Evolutionary conservation across 306 rosid genomes (phyloP).

Genomic region (Gillenia trifoliata): DNA sequence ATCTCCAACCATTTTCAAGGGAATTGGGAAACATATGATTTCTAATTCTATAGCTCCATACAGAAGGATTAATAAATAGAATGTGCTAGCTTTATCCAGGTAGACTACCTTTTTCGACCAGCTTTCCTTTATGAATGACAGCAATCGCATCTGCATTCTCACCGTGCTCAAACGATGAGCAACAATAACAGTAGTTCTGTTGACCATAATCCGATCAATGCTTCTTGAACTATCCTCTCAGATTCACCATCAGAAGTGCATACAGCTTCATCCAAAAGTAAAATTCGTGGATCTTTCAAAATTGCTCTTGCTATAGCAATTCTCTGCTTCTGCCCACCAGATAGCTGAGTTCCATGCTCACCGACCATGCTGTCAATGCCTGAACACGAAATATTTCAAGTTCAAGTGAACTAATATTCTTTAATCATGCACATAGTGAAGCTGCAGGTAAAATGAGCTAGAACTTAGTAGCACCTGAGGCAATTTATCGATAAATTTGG

Average conservation of each 20-base stretch:
- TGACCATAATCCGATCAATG: conserved; percentile 76
- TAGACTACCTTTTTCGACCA: conserved; percentile 76
- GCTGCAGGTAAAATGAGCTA: neutral
- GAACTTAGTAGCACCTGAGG: conserved; percentile 55
- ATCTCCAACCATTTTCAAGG: neutral
- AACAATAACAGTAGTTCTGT: conserved; percentile 78
- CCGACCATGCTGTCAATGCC: conserved; percentile 86
- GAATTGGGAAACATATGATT: too few relatives aligned
- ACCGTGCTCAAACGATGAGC: conserved; percentile 95
- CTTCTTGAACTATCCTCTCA: conserved; percentile 90
- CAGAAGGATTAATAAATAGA: neutral
- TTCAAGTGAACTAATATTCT: neutral
- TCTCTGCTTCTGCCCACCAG: conserved; percentile 92
- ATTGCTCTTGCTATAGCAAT: conserved; percentile 92
- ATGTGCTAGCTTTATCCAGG: neutral
- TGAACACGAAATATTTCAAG: conserved; percentile 16
- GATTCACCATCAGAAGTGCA: conserved; percentile 93
- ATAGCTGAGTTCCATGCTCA: conserved; percentile 85
- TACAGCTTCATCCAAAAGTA: conserved; percentile 90
- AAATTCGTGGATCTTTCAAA: conserved; percentile 69
- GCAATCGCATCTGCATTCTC: conserved; percentile 80
- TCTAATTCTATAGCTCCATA: too few relatives aligned
- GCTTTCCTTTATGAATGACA: conserved; percentile 86
- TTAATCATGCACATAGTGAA: neutral
- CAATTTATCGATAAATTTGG: conserved; percentile 75